Evolutionary conservation across 2,329 filamentous ascomycete genomes (phyloP).

Genomic region (Aspergillus sp.): DNA sequence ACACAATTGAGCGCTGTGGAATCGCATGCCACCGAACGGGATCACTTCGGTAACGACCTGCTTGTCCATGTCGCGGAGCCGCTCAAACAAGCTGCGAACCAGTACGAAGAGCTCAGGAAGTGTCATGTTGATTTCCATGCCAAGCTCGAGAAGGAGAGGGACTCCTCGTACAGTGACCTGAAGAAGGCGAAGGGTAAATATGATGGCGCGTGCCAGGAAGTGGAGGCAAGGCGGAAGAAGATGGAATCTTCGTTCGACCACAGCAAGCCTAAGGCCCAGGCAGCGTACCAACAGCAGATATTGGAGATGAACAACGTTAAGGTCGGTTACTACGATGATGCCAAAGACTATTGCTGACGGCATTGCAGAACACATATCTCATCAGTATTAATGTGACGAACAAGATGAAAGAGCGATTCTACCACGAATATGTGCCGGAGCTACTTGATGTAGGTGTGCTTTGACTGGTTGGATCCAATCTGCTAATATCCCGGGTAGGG

Average conservation of each 20-base stretch:
- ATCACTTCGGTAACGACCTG: conserved; percentile 77
- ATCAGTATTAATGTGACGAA: conserved; percentile 97
- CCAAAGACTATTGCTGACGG: conserved; percentile 25
- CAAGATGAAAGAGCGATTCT: conserved; percentile 96
- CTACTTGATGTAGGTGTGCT: conserved; percentile 71
- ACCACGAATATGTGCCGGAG: conserved; percentile 94
- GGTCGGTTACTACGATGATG: conserved; percentile 23
- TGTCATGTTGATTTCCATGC: conserved; percentile 84
- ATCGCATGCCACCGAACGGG: conserved; percentile 82
- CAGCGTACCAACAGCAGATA: conserved; percentile 87
- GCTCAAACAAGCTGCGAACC: conserved; percentile 69
- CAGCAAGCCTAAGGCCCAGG: conserved; percentile 83
- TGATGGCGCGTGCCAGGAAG: conserved; percentile 87
- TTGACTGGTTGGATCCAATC: neutral
- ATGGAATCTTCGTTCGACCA: conserved; percentile 87
- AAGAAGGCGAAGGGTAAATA: conserved; percentile 93
- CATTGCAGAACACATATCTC: conserved; percentile 80
- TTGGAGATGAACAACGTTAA: conserved; percentile 97
- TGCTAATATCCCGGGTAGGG: conserved; percentile 43
- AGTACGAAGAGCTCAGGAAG: conserved; percentile 91
- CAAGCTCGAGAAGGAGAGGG: conserved; percentile 87
- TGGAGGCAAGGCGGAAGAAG: conserved; percentile 93
- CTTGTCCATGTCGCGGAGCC: conserved; percentile 82
- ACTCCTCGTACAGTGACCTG: conserved; percentile 78
- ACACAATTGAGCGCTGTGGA: conserved; percentile 91